These are phyloP conservation scores for Thelephora ganbajun DNA, from an alignment of 768 basidiomycete species.

Conservation along the genomic window DNA sequence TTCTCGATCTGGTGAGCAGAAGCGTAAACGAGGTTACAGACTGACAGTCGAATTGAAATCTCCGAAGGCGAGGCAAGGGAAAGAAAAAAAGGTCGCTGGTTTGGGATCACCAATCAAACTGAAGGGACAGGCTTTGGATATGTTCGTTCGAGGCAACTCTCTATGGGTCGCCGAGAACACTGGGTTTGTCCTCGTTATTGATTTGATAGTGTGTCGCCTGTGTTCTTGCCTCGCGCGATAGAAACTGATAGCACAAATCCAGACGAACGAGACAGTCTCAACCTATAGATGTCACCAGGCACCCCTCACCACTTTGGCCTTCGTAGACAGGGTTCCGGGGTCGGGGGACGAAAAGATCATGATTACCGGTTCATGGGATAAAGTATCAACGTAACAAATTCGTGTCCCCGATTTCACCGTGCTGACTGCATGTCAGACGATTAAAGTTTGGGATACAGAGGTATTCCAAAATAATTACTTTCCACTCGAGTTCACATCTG, in stretches of 20 bases:
- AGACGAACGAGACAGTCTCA: conserved; percentile 74
- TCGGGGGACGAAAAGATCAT: conserved; percentile 37
- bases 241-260: not conserved
- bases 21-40: not conserved
- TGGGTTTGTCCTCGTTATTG: conserved; percentile 53
- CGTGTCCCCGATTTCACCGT: not conserved
- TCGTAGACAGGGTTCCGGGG: conserved; percentile 32
- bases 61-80: conserved; percentile 51
- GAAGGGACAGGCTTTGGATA: conserved; percentile 56
- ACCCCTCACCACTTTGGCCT: conserved; percentile 75
- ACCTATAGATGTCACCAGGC: conserved; percentile 76
- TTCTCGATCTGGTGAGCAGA: conserved; percentile 27
- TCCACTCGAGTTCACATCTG: not conserved
- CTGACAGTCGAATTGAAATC: conserved; percentile 2
- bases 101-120: conserved; percentile 74
- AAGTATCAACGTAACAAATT: conserved; percentile 22
- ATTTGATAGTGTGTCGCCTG: conserved; percentile 47
- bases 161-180: conserved; percentile 90
- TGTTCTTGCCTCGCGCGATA: conserved; percentile 3
- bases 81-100: conserved; percentile 54
- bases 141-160: conserved; percentile 46
- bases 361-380: conserved; percentile 93
- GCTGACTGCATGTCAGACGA: conserved; percentile 36
- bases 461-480: conserved; percentile 25
- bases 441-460: conserved; percentile 74